A percentile compares a stretch with the other conserved stretches of the same genome.
phyloP scores from a whole-genome alignment of 106 monocot genomes.

The Dendrobium nobile region DNA sequence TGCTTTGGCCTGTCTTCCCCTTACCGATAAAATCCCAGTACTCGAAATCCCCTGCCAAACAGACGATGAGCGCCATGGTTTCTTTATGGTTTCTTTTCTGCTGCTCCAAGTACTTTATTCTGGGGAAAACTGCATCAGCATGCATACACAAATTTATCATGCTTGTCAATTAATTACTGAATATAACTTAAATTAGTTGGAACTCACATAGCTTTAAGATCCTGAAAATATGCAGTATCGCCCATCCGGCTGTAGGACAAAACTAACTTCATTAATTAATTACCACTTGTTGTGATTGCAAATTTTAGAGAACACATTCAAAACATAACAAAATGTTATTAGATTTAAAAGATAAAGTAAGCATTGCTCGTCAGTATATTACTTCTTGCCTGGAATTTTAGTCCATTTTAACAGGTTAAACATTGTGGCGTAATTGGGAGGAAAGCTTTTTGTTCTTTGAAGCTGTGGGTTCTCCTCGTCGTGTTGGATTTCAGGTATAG shows the following conservation, averaged over 20 bases:
- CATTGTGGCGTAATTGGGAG: background rate
- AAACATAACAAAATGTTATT: too few species aligned
- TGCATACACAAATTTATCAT: background rate
- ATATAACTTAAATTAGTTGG: background rate
- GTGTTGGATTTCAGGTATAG: background rate
- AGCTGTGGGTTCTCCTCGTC: background rate
- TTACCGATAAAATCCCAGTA: slow-evolving; percentile 9
- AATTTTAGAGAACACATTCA: too few species aligned
- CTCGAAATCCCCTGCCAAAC: background rate
- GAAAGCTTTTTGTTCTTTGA: slow-evolving; percentile 6
- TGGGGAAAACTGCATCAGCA: background rate
- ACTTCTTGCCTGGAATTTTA: background rate
- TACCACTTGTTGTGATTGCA: too few species aligned
- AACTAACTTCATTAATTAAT: background rate
- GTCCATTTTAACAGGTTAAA: background rate
- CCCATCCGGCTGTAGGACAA: slow-evolving; percentile 2
- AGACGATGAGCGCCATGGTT: slow-evolving; percentile 6
- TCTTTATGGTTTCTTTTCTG: slow-evolving; percentile 6
- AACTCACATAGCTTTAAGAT: slow-evolving; percentile 16
- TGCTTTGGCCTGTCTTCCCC: background rate
- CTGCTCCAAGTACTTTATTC: background rate
- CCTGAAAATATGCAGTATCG: background rate
- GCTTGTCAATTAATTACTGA: background rate
- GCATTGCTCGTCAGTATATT: background rate
- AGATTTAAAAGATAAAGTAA: background rate